Conservation (phyloP, 139 green algal species). For the Asterochloris sp. region DNA sequence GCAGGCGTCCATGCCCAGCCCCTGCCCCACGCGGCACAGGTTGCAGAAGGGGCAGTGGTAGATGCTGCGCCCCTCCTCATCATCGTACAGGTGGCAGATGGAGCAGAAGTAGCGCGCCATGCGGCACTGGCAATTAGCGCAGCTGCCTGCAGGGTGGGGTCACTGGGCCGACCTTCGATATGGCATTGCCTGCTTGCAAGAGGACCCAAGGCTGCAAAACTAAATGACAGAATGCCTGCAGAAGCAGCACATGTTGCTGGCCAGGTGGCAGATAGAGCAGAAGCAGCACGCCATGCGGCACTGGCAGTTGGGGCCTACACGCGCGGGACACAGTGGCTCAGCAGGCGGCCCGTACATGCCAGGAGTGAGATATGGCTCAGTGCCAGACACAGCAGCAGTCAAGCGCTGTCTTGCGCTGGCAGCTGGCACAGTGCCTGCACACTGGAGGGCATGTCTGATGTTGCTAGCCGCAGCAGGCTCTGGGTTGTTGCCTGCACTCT, state of each 20-base stretch:
- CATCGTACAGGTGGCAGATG: slow-evolving; percentile 97
- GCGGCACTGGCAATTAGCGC: slow-evolving; percentile 39
- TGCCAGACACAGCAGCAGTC: no score
- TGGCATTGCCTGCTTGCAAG: slow-evolving; percentile 14
- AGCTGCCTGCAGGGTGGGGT: slow-evolving; percentile 29
- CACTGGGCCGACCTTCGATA: neutral
- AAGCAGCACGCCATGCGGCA: neutral
- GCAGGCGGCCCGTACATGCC: no score
- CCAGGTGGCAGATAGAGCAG: neutral
- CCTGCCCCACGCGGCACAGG: slow-evolving; percentile 73
- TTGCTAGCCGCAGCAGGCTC: no score
- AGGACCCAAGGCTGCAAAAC: neutral
- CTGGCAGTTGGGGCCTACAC: neutral
- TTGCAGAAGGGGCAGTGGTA: slow-evolving; percentile 99
- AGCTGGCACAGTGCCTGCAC: no score
- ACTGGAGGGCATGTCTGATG: no score
- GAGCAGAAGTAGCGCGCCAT: slow-evolving; percentile 95
- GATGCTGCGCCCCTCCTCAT: slow-evolving; percentile 72
- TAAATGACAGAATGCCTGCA: neutral
- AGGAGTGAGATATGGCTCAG: no score
- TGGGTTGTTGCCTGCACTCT: no score
- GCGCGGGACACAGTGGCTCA: no score
- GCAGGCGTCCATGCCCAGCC: slow-evolving; percentile 91
- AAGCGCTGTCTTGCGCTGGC: no score
- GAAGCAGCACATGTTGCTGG: neutral